Conservation (phyloP, 768 basidiomycete genomes). For the Amyloporia xantha region DNA sequence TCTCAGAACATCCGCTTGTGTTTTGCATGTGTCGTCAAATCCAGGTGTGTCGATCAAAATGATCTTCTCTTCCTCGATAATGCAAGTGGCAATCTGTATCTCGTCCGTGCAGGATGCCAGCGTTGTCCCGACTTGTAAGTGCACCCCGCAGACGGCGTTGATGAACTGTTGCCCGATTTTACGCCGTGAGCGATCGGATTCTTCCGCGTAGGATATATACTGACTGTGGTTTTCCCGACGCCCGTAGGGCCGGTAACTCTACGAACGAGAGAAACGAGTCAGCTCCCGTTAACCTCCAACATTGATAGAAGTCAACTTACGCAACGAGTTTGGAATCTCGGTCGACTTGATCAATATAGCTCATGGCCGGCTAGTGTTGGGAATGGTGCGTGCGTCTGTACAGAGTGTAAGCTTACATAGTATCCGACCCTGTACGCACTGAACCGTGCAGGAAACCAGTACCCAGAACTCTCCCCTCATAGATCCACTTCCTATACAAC, state of each 20-base stretch:
- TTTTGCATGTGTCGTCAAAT: slow-evolving; percentile 15
- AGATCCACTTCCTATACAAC: no score
- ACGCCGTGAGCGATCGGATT: not conserved
- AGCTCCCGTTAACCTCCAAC: no score
- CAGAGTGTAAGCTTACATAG: no score
- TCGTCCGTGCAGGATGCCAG: slow-evolving; percentile 16
- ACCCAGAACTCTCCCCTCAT: no score
- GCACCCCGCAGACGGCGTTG: slow-evolving; percentile 15
- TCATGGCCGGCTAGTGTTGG: no score
- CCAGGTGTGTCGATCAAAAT: slow-evolving; percentile 19
- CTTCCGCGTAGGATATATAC: not conserved
- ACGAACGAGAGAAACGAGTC: not conserved
- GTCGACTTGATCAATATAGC: no score
- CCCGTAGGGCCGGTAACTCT: slow-evolving; percentile 21
- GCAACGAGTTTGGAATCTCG: not conserved
- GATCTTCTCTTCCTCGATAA: slow-evolving; percentile 11
- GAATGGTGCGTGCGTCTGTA: no score
- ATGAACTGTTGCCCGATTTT: slow-evolving; percentile 20
- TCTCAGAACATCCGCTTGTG: slow-evolving; percentile 1
- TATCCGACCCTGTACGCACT: no score
- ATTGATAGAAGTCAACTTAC: not conserved
- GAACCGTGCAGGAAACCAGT: no score
- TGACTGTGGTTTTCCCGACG: slow-evolving; percentile 17
- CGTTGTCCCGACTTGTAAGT: slow-evolving; percentile 10
- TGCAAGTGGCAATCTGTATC: slow-evolving; percentile 9